Percentiles rank a stretch among this genome's conserved stretches.
These are phyloP conservation scores for Pluteus cervinus DNA, from an alignment of 768 basidiomycete species.

Conservation along the genomic window DNA sequence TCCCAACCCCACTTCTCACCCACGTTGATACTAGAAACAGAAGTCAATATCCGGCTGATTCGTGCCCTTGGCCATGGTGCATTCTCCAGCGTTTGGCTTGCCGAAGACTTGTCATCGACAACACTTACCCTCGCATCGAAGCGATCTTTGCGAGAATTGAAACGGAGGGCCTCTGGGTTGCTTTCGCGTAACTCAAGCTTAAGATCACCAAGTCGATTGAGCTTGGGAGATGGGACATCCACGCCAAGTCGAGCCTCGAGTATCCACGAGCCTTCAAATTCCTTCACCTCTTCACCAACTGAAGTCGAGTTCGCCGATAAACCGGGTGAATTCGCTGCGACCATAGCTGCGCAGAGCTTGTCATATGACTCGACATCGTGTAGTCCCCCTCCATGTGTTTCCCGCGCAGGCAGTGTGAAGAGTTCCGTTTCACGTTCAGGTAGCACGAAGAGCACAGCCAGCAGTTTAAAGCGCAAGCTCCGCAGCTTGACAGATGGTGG, in stretches of 20 bases:
- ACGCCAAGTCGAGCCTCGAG: too few species aligned
- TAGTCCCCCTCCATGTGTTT: too few species aligned
- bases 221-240: too few species aligned
- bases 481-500: constrained; percentile 9
- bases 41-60: constrained; percentile 41
- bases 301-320: too few species aligned
- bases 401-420: background rate
- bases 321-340: too few species aligned
- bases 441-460: constrained; percentile 8
- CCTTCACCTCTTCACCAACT: too few species aligned
- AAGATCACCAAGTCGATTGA: too few species aligned
- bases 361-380: too few species aligned
- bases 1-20: constrained; percentile 6
- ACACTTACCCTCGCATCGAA: constrained; percentile 37
- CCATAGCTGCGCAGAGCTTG: too few species aligned
- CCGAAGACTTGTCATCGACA: constrained; percentile 42
- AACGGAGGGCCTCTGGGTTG: constrained; percentile 16
- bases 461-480: background rate
- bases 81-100: constrained; percentile 75
- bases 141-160: constrained; percentile 34
- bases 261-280: too few species aligned
- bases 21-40: constrained; percentile 12
- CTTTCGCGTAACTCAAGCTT: constrained; percentile 11
- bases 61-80: constrained; percentile 62
- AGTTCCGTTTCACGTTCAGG: constrained; percentile 6